Evolutionary conservation across 192 early-diverging fungal species (phyloP).

Genomic region (Mortierella alpina): DNA sequence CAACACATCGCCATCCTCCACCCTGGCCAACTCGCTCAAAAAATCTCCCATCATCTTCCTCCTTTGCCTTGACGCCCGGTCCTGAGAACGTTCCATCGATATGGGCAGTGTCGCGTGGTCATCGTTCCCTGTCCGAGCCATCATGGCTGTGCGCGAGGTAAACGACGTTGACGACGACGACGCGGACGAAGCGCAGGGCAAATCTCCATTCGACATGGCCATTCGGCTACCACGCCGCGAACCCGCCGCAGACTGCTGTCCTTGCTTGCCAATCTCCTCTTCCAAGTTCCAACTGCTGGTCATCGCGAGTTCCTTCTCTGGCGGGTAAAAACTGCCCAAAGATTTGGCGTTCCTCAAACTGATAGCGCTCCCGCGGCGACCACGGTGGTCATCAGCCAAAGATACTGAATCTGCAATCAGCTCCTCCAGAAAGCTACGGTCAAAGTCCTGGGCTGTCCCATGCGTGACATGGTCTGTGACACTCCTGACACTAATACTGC

Average conservation of each 20-base stretch:
- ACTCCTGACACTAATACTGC: neutral
- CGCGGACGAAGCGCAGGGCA: neutral
- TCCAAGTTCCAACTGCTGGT: neutral
- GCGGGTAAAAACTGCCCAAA: constrained; percentile 7
- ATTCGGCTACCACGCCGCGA: neutral
- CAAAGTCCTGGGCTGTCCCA: constrained; percentile 19
- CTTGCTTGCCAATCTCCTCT: neutral
- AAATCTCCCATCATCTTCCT: constrained; percentile 40
- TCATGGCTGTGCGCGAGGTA: neutral
- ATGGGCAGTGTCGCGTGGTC: too few relatives aligned
- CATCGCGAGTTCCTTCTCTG: constrained; percentile 19
- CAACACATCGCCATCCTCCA: constrained; percentile 42
- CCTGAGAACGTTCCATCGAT: too few relatives aligned
- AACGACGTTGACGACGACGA: neutral
- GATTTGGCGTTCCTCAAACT: constrained; percentile 14
- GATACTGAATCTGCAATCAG: neutral
- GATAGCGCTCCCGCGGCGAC: constrained; percentile 29
- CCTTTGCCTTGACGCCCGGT: neutral
- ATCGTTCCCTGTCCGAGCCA: neutral
- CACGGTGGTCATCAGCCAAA: neutral
- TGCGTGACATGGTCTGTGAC: constrained; percentile 9
- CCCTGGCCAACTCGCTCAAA: constrained; percentile 36
- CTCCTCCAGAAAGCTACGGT: constrained; percentile 11
- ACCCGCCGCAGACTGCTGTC: too few relatives aligned
- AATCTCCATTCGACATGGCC: constrained; percentile 6